Evolutionary conservation across 1,284 basidiomycete genomes (phyloP), one percentile per base, ranked within the genome.

Genomic region (Heterobasidion parviporum): DNA sequence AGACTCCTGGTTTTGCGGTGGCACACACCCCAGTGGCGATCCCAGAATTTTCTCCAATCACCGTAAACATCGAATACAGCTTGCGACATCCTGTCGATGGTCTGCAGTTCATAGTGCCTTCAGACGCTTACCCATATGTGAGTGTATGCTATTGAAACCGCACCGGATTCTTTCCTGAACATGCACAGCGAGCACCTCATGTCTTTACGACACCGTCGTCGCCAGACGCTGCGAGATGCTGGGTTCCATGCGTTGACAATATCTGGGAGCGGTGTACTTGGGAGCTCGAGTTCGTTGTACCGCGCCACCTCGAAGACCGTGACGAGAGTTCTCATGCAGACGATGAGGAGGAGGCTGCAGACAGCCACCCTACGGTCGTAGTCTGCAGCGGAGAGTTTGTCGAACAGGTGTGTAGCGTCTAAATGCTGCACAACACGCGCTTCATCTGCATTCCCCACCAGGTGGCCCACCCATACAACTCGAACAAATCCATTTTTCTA

Each of bases 231-330:
- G 93, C 96, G 8, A 79, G 97, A 62, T 94, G 92, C 64, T 99
- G 97, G 97, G 89, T 98, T 9, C 97, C 97, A 4, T 99, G 97
- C 64, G 74, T 98, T 12, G 97, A 99, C 70, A 92, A 85, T 66
- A 71, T 96, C 12, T 98, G 94, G 92, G 96, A 98, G 70, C 87
- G 93, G 65, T 98, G 92, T 65, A 97, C 96, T 2, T 99, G 97
- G 97, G 97, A 99, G 67, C 88, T 99, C 54, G 93, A 98, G 68
- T 92, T 98, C 67, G 84, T 98, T 55, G 95, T 98, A 18, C 95
- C 95, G 47, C 83, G 89, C 57, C 88, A 85, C 62, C 75, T 96
- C 9, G 89, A 92, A 64, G 88, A 91, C 57, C 74, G 74, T n/a
- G 77, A 75, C 26, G 63, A 67, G 12, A 75, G 79, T 51, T 10